Evolutionary conservation across 176 grass and related monocot species (phyloP).

Genomic region (Lolium perenne): DNA sequence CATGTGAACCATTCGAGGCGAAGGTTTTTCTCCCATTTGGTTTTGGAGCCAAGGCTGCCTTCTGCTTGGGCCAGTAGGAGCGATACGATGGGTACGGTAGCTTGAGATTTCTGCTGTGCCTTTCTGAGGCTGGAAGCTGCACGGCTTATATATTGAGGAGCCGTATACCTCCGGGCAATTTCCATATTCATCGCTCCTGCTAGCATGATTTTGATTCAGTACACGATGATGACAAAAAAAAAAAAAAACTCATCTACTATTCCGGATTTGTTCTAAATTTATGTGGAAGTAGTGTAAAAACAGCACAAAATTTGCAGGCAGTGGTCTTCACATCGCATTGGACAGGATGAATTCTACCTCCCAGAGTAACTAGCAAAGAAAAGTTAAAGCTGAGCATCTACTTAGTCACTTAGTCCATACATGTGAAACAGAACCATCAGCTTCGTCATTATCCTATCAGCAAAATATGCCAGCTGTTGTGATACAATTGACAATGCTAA

Average conservation of each 20-base stretch:
- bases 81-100: conserved; percentile 64
- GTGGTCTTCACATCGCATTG: background rate
- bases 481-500: background rate
- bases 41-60: conserved; percentile 81
- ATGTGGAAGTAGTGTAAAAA: background rate
- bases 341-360: background rate
- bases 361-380: background rate
- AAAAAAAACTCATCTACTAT: background rate
- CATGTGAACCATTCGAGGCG: conserved; percentile 87
- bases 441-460: background rate
- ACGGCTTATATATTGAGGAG: conserved; percentile 73
- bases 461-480: background rate
- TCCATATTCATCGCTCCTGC: conserved; percentile 83
- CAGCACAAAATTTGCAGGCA: conserved; percentile 3
- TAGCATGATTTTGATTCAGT: conserved; percentile 37
- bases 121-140: conserved; percentile 75
- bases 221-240: background rate
- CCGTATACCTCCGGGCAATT: conserved; percentile 61
- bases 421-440: background rate
- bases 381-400: background rate
- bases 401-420: background rate
- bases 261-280: background rate
- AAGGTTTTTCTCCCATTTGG: conserved; percentile 95
- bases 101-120: conserved; percentile 67
- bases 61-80: conserved; percentile 91